Conservation (phyloP, 192 early-diverging fungal genomes). For the Kappamyces sp. region DNA sequence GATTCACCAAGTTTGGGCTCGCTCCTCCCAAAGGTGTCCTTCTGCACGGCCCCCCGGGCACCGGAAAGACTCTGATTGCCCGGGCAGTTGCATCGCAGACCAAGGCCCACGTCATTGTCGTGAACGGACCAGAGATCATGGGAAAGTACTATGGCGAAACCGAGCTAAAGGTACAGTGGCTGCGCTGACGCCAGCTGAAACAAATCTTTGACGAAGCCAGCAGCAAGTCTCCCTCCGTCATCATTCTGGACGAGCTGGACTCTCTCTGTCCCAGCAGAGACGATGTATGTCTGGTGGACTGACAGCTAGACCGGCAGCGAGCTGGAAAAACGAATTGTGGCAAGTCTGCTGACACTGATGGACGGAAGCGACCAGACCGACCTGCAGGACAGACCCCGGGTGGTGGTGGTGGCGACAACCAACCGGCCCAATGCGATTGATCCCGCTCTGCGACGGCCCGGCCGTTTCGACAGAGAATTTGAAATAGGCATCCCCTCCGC, state of each 20-base stretch:
- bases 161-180: conserved; percentile 65
- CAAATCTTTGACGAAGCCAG: conserved; percentile 69
- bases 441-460: conserved; percentile 84
- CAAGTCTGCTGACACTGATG: conserved; percentile 90
- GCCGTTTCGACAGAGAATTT: conserved; percentile 92
- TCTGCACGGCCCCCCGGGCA: conserved; percentile 88
- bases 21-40: conserved; percentile 86
- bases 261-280: conserved; percentile 84
- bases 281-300: conserved; percentile 40
- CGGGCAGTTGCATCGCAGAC: conserved; percentile 78
- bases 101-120: conserved; percentile 62
- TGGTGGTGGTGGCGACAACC: conserved; percentile 88
- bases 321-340: conserved; percentile 83
- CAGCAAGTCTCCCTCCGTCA: conserved; percentile 68
- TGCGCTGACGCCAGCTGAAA: conserved; percentile 42
- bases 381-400: conserved; percentile 25
- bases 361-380: conserved; percentile 56
- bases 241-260: conserved; percentile 95
- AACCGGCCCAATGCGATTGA: conserved; percentile 87
- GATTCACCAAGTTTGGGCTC: conserved; percentile 74
- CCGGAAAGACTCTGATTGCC: conserved; percentile 94
- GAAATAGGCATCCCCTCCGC: conserved; percentile 86
- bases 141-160: conserved; percentile 92
- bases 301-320: conserved; percentile 43
- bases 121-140: conserved; percentile 90